Evolutionary conservation across 2,329 filamentous ascomycete species (phyloP).

Genomic region (Metarhizium robertsii): DNA sequence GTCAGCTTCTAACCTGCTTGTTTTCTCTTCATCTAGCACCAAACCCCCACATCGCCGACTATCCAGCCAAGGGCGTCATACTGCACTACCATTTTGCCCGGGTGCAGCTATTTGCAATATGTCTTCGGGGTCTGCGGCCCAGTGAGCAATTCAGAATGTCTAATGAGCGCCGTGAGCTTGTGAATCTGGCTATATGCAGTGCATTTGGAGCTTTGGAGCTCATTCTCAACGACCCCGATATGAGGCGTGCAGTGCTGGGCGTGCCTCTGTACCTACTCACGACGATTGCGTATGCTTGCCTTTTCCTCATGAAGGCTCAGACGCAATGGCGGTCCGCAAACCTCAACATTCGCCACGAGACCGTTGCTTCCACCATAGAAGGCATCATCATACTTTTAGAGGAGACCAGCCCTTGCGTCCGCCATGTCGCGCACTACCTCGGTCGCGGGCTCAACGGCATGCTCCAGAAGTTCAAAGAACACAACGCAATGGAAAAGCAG

Average conservation of each 20-base stretch:
- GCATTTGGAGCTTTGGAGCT: constrained; percentile 20
- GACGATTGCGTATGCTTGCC: constrained; percentile 21
- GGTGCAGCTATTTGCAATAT: constrained; percentile 39
- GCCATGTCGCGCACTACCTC: constrained; percentile 21
- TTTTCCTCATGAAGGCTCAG: constrained; percentile 24
- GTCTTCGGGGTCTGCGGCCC: constrained; percentile 26
- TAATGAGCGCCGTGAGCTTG: constrained; percentile 31
- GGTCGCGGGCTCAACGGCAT: constrained; percentile 19
- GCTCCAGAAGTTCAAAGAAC: constrained; percentile 19
- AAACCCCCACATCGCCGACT: constrained; percentile 35
- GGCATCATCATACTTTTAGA: constrained; percentile 15
- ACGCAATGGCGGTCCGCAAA: constrained; percentile 19
- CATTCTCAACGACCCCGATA: constrained; percentile 20
- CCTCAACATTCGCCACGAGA: constrained; percentile 20
- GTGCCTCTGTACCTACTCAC: constrained; percentile 23
- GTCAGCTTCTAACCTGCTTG: not conserved
- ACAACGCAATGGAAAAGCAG: constrained; percentile 6
- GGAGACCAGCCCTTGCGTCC: constrained; percentile 15
- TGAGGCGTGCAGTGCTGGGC: constrained; percentile 20
- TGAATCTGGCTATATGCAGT: constrained; percentile 29
- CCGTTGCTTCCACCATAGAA: constrained; percentile 18
- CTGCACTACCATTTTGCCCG: constrained; percentile 42
- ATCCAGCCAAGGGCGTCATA: constrained; percentile 38
- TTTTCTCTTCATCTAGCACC: constrained; percentile 20
- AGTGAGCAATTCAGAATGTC: constrained; percentile 31